Evolutionary conservation across 495 filamentous ascomycete species (phyloP).

Genomic region (Apiosordaria backusii): DNA sequence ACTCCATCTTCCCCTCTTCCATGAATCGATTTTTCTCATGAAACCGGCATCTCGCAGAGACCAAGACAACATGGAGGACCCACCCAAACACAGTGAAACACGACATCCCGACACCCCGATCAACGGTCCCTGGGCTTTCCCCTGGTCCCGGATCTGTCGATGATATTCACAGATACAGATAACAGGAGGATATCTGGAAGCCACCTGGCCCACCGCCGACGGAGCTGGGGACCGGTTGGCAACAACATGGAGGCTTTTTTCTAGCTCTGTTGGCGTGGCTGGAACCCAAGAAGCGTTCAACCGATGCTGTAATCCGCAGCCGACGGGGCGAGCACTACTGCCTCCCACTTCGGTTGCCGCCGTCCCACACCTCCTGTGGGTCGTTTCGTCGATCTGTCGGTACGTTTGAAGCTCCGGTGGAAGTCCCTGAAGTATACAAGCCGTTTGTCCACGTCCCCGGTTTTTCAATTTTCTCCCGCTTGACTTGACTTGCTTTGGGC

Average conservation of each 20-base stretch:
- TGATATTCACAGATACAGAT: background rate
- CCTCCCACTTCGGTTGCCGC: slow-evolving; percentile 1
- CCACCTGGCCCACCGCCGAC: background rate
- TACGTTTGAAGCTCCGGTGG: background rate
- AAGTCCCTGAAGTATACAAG: background rate
- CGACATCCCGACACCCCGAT: background rate
- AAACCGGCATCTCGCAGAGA: background rate
- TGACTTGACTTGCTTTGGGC: background rate
- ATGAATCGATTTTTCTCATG: background rate
- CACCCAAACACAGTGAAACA: background rate
- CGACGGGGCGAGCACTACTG: slow-evolving; percentile 13
- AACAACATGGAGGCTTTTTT: background rate
- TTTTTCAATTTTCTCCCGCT: background rate
- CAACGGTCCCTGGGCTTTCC: background rate
- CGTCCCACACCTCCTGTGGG: slow-evolving; percentile 17
- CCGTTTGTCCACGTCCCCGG: background rate
- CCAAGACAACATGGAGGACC: background rate
- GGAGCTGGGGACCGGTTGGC: background rate
- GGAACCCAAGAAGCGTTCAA: background rate
- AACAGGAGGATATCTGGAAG: background rate
- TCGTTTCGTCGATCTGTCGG: slow-evolving; percentile 13
- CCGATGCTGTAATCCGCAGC: slow-evolving; percentile 2
- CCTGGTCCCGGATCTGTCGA: background rate
- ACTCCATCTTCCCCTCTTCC: background rate
- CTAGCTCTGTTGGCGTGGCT: background rate